Conservation (phyloP, 257 asterid genomes). For the Haberlea rhodopensis region DNA sequence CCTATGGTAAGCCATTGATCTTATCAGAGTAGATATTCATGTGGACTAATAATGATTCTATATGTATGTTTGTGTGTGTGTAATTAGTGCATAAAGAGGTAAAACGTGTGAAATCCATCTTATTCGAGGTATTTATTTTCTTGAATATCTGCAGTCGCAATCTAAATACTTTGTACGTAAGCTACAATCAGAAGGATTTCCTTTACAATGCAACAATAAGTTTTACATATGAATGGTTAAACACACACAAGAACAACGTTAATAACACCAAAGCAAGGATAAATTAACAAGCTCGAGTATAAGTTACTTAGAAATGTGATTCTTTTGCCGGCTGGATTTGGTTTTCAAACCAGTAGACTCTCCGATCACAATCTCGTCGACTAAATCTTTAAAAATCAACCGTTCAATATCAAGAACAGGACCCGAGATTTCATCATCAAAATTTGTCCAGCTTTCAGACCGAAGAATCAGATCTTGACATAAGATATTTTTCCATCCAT, state of each 20-base stretch:
- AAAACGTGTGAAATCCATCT: too few species aligned
- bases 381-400: slow-evolving; percentile 76
- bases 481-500: slow-evolving; percentile 54
- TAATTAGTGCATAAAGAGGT: too few species aligned
- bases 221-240: neutral
- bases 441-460: slow-evolving; percentile 57
- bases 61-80: too few species aligned
- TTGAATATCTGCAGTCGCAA: slow-evolving; percentile 13
- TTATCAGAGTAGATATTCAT: too few species aligned
- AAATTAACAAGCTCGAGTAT: neutral
- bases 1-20: too few species aligned
- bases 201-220: slow-evolving; percentile 26
- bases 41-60: too few species aligned
- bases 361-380: slow-evolving; percentile 73
- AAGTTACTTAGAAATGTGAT: slow-evolving; percentile 44
- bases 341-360: slow-evolving; percentile 46
- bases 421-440: slow-evolving; percentile 54
- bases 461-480: slow-evolving; percentile 52
- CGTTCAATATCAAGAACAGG: slow-evolving; percentile 78
- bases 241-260: slow-evolving; percentile 15
- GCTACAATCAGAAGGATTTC: slow-evolving; percentile 15
- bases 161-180: slow-evolving; percentile 1
- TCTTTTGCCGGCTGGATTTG: slow-evolving; percentile 51
- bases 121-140: slow-evolving; percentile 9
- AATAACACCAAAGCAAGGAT: slow-evolving; percentile 9